These are phyloP conservation scores for Phaffomyces thermotolerans DNA, from an alignment of 805 yeast genomes.

Conservation along the genomic window DNA sequence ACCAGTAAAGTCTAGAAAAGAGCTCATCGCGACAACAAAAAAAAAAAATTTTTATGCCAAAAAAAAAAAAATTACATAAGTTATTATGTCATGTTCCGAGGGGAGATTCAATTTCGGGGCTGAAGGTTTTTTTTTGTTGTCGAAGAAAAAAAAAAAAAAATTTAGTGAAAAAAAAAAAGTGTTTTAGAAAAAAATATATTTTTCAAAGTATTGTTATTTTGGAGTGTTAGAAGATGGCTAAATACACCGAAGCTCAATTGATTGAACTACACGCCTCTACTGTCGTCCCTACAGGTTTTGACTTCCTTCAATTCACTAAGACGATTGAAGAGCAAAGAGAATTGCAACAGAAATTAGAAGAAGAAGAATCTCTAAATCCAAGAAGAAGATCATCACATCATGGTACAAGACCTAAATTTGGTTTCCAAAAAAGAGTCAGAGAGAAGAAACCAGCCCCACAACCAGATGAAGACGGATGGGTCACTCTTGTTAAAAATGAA, in stretches of 20 bases:
- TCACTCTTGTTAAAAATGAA: slow-evolving; percentile 43
- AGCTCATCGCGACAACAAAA: slow-evolving; percentile 5
- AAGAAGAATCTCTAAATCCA: slow-evolving; percentile 7
- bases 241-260: slow-evolving; percentile 69
- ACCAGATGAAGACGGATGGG: slow-evolving; percentile 82
- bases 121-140: no score
- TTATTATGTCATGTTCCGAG: no score
- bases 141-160: no score
- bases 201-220: no score
- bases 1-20: not conserved
- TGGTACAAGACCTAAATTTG: slow-evolving; percentile 44
- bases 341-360: slow-evolving; percentile 25
- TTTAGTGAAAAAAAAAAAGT: no score
- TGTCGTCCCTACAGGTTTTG: slow-evolving; percentile 53
- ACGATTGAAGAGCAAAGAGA: slow-evolving; percentile 62
- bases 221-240: slow-evolving; percentile 31
- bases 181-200: no score
- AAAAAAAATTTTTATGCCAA: slow-evolving; percentile 1
- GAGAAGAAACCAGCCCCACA: slow-evolving; percentile 28
- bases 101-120: no score
- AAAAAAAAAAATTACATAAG: no score
- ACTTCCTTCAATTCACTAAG: slow-evolving; percentile 55
- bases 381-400: slow-evolving; percentile 52
- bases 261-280: slow-evolving; percentile 50
- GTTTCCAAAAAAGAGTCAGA: slow-evolving; percentile 39